Conservation (phyloP, 164 flowering plant genomes). For the Buxus sempervirens region DNA sequence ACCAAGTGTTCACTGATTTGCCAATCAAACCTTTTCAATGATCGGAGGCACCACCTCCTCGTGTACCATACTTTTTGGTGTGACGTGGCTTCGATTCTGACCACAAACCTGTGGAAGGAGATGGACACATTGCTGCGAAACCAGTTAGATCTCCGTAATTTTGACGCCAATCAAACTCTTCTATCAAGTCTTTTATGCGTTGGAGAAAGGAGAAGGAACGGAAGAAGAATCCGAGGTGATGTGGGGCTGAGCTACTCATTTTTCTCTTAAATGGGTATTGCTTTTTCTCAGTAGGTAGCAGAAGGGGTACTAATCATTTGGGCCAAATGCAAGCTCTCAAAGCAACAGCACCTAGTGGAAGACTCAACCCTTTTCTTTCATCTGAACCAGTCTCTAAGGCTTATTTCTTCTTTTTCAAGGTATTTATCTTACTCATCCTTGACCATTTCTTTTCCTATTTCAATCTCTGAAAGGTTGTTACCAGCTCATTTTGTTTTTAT, state of each 20-base stretch:
- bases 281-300: constrained; percentile 4
- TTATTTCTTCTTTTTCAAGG: constrained; percentile 26
- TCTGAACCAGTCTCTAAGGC: constrained; percentile 19
- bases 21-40: too few relatives aligned
- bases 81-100: constrained; percentile 25
- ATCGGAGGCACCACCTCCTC: too few relatives aligned
- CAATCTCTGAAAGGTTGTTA: neutral
- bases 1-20: too few relatives aligned
- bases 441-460: neutral
- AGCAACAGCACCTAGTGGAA: constrained; percentile 13
- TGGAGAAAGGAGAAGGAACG: too few relatives aligned
- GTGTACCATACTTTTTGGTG: neutral
- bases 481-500: constrained; percentile 1
- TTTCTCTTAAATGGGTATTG: constrained; percentile 9
- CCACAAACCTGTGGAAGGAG: constrained; percentile 12
- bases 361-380: constrained; percentile 15
- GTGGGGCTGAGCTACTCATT: neutral
- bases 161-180: constrained; percentile 14
- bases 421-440: neutral
- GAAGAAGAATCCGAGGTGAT: too few relatives aligned
- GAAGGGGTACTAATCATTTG: constrained; percentile 24
- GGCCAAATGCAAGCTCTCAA: constrained; percentile 26
- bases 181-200: neutral
- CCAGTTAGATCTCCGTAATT: neutral
- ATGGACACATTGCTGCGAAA: too few relatives aligned